Conservation (phyloP, 345 rosid species). For the Mercurialis annua region DNA sequence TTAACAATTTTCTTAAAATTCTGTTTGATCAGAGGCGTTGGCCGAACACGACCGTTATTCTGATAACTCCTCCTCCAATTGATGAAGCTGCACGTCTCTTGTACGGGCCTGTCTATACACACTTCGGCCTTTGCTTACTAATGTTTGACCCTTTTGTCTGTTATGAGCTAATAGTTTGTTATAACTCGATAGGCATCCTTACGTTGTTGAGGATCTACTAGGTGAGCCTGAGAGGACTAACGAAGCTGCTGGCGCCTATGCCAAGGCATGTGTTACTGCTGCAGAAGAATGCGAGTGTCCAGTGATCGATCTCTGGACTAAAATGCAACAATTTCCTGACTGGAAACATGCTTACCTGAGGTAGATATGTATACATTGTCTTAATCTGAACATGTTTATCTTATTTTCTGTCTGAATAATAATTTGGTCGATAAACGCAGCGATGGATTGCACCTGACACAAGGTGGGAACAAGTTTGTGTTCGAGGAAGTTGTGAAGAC, state of each 20-base stretch:
- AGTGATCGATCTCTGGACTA: conserved; percentile 68
- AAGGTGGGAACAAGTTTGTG: conserved; percentile 56
- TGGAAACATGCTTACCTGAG: conserved; percentile 62
- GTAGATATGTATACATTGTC: conserved; percentile 20
- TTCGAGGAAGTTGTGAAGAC: conserved; percentile 63
- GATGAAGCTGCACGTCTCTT: conserved; percentile 78
- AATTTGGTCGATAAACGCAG: conserved; percentile 34
- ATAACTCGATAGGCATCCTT: conserved; percentile 53
- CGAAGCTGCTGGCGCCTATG: conserved; percentile 74
- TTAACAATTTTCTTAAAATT: too few relatives aligned
- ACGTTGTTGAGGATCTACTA: conserved; percentile 44
- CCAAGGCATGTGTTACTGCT: conserved; percentile 53
- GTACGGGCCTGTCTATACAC: conserved; percentile 31
- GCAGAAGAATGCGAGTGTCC: conserved; percentile 55
- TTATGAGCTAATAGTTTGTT: too few relatives aligned
- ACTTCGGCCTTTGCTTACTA: neutral
- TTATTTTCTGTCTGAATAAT: neutral
- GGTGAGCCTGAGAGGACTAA: conserved; percentile 85
- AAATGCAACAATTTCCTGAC: conserved; percentile 60
- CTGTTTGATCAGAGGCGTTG: conserved; percentile 55
- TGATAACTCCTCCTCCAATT: conserved; percentile 86
- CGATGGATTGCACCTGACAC: conserved; percentile 74
- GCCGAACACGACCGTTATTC: conserved; percentile 54
- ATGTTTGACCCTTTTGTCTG: too few relatives aligned
- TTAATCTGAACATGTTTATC: neutral